Evolutionary conservation across 2,329 filamentous ascomycete species (phyloP), one percentile per base, ranked within the genome.

Genomic region (Fusarium scirpi): DNA sequence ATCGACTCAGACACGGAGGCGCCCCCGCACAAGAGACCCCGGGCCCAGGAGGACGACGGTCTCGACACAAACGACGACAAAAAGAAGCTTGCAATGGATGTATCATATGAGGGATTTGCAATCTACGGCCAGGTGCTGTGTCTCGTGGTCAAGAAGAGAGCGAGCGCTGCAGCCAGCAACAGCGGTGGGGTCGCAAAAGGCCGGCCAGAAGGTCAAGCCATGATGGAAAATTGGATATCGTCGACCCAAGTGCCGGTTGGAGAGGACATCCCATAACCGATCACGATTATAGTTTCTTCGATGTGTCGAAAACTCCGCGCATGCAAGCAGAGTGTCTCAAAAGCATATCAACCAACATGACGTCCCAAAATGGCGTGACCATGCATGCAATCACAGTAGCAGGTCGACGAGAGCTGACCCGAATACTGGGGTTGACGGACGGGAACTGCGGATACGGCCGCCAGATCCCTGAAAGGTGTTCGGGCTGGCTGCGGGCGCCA

Each of bases 91-190:
- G 89, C 87, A 22, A 88, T 98, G 83, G 91, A 92, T 67, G 96
- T 95, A 27, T 91, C 90, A 16, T 99, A 98, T 81, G 94, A 98
- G 76, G 95, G 96, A 11, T 98, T 98, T 81, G 93, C 92, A 74
- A 98, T 99, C 77, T 97, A 97, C 81, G 94, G 96, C 13, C 92
- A 94, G 73, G 94, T 97, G 48, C 84, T 99, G 27, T 98, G 94
- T 80, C 85, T 99, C 62, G 92, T 99, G 11, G 91, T 99, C 76
- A 91, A 90, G 80, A 92, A 91, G 78, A 90, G 91, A 66, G 73
- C 72, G 51, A 74, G 69, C 46, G 76, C 63, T 40, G 70, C 78
- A 52, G 76, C 75, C 54, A 76, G 78, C 56, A 76, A 78, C 54
- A 75, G 78, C 44, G 69, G 60, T 56, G 67, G 54, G 57, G 64